phyloP scores from a whole-genome alignment of 1,139 yeast species.

The Taphrina pruni region DNA sequence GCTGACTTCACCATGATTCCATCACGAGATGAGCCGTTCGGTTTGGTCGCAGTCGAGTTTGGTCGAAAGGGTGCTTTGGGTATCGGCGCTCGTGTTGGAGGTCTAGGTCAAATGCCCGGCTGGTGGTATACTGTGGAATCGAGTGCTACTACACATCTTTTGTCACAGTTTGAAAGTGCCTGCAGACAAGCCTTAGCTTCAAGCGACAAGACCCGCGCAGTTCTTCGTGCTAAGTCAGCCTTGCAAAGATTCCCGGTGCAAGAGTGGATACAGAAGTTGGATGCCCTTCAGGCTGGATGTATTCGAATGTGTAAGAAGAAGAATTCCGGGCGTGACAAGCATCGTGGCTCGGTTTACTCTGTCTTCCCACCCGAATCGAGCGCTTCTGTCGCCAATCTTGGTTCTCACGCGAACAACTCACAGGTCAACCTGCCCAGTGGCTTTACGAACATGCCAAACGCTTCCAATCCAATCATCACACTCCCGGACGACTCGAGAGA shows the following conservation, averaged over 20 bases:
- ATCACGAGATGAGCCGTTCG: constrained; percentile 44
- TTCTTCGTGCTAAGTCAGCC: constrained; percentile 41
- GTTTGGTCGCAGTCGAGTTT: constrained; percentile 44
- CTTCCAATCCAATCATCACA: constrained; percentile 32
- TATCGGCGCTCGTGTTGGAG: constrained; percentile 44
- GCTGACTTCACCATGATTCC: constrained; percentile 44
- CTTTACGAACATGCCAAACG: constrained; percentile 40
- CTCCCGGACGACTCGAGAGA: constrained; percentile 21
- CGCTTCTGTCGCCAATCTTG: constrained; percentile 36
- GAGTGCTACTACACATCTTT: constrained; percentile 40
- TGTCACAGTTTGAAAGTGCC: constrained; percentile 43
- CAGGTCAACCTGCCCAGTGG: constrained; percentile 36
- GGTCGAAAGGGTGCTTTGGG: constrained; percentile 45
- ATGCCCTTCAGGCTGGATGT: constrained; percentile 40
- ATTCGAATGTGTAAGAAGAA: constrained; percentile 41
- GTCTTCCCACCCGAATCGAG: constrained; percentile 39
- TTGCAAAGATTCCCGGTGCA: constrained; percentile 43
- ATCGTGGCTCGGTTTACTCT: constrained; percentile 39
- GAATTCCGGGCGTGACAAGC: constrained; percentile 35
- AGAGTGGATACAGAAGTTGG: constrained; percentile 41
- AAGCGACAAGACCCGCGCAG: constrained; percentile 39
- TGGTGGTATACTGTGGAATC: constrained; percentile 45
- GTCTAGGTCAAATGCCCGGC: constrained; percentile 44
- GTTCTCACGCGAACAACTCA: constrained; percentile 31
- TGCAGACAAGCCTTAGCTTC: constrained; percentile 41